Base-by-base conservation (phyloP, 495 filamentous ascomycete species). In the Aspergillus sparsus region DNA sequence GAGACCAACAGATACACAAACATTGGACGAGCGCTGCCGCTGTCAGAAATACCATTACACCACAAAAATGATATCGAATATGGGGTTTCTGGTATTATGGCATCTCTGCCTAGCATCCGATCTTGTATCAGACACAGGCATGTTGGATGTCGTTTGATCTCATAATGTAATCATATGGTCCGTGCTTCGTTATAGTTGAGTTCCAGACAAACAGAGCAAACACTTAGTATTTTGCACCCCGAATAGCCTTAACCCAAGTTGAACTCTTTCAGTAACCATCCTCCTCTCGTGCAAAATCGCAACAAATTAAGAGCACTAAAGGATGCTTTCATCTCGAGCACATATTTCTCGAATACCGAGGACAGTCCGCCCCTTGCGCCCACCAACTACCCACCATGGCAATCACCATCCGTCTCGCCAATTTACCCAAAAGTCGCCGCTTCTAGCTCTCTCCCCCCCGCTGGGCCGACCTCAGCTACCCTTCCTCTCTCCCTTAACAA, bases 391-490 rank as follows among this genome's bases (percentile, higher is more conserved):
- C 12, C 42, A 63, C 34, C 33, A 15, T 12, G 35, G 36, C 36
- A 7, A 49, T 49, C 37, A 50, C 53, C 36, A 31, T 37, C 34
- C 55, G 49, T 53, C 51, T 15, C 74, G 55, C 37, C 72, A 66
- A 8, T 84, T 84, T 69, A 82, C 82, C 7, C 74, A 80, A 12
- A 75, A 73, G 37, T 74, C 80, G 37, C 75, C 68, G 21, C 74
- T 77, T 18, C 74, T 80, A n/a, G 71, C 83, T 41, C 62, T 86
- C 61, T 79, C 81, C 21, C 69, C 70, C 10, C 66, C 73, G 15
- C 64, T 71, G 12, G 75, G 77, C 21, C 85, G 92, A n/a, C 91
- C 92, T 32, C 88, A 93, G 68, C 75, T 94, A 31, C 89, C 89
- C 16, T 96, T 91, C 71, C 87, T 92, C 67, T 82, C 82, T 53